Base-by-base conservation (phyloP, 805 yeast genomes). In the Teunomyces pallodes region DNA sequence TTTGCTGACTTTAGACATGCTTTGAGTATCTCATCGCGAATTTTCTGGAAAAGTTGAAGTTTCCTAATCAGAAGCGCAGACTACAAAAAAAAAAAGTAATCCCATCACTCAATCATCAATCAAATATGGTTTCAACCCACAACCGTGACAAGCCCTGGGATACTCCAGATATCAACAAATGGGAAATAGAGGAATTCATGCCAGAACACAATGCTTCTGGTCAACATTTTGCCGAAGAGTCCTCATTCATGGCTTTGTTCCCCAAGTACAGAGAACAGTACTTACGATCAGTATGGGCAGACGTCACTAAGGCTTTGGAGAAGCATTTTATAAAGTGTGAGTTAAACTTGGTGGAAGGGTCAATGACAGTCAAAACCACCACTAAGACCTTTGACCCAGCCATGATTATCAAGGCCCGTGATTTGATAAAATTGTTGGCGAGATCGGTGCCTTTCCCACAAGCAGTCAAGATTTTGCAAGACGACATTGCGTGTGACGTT, bases 111-210 rank as follows among this genome's bases (percentile, higher is more conserved):
- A 17, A 26, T 36, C 42, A 42, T 12, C 28, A 43, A 16, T 9
- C 39, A 26, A 26, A 8, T 39, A 92, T 92, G 99, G 90, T 86
- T 20, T 89, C 97, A 1, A 89, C 96, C 42, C 91, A 92, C 67
- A 89, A 94, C 67, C 85, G 83, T 62, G 98, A 94, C 59, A 92
- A 92, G 69, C 98, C 98, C 46, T 91, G 98, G 98, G 98, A 91
- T 64, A 91, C 96, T 9, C 89, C 87, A 16, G 97, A 90, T 57
- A 84, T 91, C 49, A 96, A 91, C 65, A 91, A 92, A 66, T 92
- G 99, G 99, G 75, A 79, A 57, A 75, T 83, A 31, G 96, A 89
- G 31, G 95, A 90, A 48, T 94, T 94, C 75, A 86, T 79, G 56
- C 89, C 90, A 1, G 96, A 90, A 58, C 96, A 94, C 63, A 89